Base-by-base conservation (phyloP, 345 rosid genomes). In the Populus davidiana region DNA sequence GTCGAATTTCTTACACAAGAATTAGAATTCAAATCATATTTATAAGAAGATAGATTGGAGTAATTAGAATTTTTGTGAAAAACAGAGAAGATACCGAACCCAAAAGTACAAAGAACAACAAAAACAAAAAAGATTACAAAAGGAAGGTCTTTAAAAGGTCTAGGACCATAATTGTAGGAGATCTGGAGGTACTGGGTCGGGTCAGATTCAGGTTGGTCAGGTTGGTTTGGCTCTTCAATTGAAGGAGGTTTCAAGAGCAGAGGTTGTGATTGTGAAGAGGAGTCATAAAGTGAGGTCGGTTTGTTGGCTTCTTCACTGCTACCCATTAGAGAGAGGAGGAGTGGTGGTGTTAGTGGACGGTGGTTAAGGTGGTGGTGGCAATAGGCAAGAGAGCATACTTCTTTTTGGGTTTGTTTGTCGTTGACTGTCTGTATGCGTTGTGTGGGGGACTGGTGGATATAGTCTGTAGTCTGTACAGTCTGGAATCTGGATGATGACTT, bases 171-270 rank as follows among this genome's bases (percentile, higher is more conserved):
- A 56, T 86, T 92, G 87, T 84, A 93, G 35, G 94, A 84, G 96
- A 95, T 93, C 89, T 95, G 98, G 75, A 93, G 91, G 85, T 78
- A 95, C 79, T 92, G 97, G 72, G 83, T 87, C 18, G 91, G 89
- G 89, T 95, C 94, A 56, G 87, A 49, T 1, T 89, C 90, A 13
- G 82, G 71, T 0, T 84, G 85, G 78, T 80, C 84, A 29, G 83
- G 71, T 14, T 35, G 84, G 70, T 67, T 13, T 21, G 89, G 82
- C 79, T 84, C 86, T 59, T 85, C 83, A 43, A 80, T 79, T 5
- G 90, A 82, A 2, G 87, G 71, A 27, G 79, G 88, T 50, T 89
- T 88, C 25, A 89, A 88, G 82, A 91, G 92, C 76, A 92, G 94
- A 61, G 94, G 98, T 12, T 88, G 90, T 1, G 91, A 81, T 6